Evolutionary conservation across 1,139 yeast species (phyloP).

Genomic region (Saccharomyces hybrid): DNA sequence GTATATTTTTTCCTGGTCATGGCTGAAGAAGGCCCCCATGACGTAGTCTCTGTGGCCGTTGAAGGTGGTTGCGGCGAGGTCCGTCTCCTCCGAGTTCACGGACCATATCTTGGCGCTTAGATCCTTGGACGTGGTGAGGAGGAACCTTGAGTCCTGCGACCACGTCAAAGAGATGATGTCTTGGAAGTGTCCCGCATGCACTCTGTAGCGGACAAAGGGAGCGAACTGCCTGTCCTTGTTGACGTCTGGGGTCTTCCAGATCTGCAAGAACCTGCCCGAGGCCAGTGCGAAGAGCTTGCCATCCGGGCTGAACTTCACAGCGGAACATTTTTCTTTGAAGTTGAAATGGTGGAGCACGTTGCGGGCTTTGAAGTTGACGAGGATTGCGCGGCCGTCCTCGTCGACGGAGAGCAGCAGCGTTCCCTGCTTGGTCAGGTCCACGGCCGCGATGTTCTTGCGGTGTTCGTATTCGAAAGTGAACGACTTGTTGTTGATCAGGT

Average conservation of each 20-base stretch:
- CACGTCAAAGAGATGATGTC: constrained; percentile 74
- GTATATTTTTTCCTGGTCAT: constrained; percentile 78
- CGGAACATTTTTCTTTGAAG: constrained; percentile 70
- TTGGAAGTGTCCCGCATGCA: constrained; percentile 87
- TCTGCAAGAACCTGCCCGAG: constrained; percentile 72
- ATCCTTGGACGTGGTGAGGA: constrained; percentile 82
- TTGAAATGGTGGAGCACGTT: constrained; percentile 93
- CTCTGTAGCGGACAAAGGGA: constrained; percentile 84
- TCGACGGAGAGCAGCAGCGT: constrained; percentile 81
- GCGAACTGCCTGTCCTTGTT: constrained; percentile 80
- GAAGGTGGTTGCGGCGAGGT: constrained; percentile 68
- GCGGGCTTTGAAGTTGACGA: constrained; percentile 75
- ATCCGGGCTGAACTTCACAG: constrained; percentile 79
- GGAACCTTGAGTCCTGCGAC: constrained; percentile 85
- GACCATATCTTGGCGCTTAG: constrained; percentile 86
- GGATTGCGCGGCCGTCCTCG: constrained; percentile 84
- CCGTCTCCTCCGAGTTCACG: constrained; percentile 60
- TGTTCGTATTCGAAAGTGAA: constrained; percentile 91
- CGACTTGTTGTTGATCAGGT: constrained; percentile 73
- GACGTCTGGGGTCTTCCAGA: constrained; percentile 85
- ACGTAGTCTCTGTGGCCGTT: constrained; percentile 93
- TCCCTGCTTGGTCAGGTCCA: constrained; percentile 77
- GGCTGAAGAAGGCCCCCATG: constrained; percentile 75
- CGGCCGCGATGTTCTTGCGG: constrained; percentile 68
- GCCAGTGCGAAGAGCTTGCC: constrained; percentile 86